Percentiles rank a stretch among this genome's conserved stretches.
Evolutionary conservation across 139 green algal genomes (phyloP).

Genomic region (Chlamydomonas urium): DNA sequence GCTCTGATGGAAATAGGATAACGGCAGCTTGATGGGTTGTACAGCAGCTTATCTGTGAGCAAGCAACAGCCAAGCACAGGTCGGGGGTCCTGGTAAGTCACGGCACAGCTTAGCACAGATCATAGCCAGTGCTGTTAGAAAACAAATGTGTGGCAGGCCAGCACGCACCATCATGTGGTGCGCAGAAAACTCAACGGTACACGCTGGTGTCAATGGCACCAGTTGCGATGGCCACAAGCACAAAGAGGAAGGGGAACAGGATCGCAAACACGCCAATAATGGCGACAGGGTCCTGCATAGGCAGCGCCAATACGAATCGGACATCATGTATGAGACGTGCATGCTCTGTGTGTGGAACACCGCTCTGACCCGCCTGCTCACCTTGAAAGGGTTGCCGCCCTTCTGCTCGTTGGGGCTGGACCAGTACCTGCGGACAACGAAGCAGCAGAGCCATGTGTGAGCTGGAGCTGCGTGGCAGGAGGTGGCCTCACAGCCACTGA

Average conservation of each 20-base stretch:
- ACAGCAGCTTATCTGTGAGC: too few species aligned
- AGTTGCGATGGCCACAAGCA: constrained; percentile 33
- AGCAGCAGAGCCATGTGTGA: neutral
- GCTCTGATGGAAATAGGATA: too few species aligned
- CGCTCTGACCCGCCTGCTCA: neutral
- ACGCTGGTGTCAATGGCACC: constrained; percentile 44
- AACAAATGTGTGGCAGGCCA: too few species aligned
- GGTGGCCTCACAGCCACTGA: neutral
- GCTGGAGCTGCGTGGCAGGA: neutral
- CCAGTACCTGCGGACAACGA: neutral
- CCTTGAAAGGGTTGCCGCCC: neutral
- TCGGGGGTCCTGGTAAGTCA: too few species aligned
- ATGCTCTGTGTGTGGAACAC: neutral
- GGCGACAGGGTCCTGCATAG: constrained; percentile 37
- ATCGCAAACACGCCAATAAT: constrained; percentile 46
- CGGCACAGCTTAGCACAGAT: too few species aligned
- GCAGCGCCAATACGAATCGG: too few species aligned
- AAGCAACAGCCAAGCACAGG: too few species aligned
- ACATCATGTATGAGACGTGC: neutral
- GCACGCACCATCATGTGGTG: too few species aligned
- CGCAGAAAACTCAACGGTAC: too few species aligned
- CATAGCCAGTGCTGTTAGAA: too few species aligned
- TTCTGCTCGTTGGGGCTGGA: neutral
- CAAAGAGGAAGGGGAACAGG: constrained; percentile 50
- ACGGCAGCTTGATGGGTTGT: too few species aligned